These are phyloP conservation scores for Karstenula rhodostoma DNA, from an alignment of 2,329 filamentous ascomycete genomes.

Conservation along the genomic window DNA sequence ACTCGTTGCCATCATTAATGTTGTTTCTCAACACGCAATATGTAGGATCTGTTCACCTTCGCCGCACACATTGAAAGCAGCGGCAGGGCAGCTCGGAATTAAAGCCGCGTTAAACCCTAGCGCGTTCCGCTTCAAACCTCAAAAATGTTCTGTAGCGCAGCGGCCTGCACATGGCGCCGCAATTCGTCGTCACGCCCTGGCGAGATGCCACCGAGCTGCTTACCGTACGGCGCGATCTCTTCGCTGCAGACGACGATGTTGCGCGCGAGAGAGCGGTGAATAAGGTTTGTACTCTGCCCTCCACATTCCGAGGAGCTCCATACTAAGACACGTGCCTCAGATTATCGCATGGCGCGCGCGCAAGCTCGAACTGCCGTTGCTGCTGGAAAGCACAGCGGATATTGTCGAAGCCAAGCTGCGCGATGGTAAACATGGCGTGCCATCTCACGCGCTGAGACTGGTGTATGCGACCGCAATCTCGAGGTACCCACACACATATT, in stretches of 20 bases:
- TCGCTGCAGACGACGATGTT: constrained; percentile 50
- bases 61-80: too few species aligned
- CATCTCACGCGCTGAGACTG: constrained; percentile 69
- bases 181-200: constrained; percentile 78
- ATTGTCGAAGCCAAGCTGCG: constrained; percentile 73
- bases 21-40: too few species aligned
- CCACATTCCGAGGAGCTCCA: not conserved
- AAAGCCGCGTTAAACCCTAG: not conserved
- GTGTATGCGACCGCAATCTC: constrained; percentile 79
- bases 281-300: constrained; percentile 39
- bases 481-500: constrained; percentile 57
- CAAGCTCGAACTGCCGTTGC: constrained; percentile 67
- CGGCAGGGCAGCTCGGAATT: not conserved
- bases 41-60: too few species aligned
- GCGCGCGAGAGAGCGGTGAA: constrained; percentile 48
- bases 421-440: constrained; percentile 60
- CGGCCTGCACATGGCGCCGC: constrained; percentile 10
- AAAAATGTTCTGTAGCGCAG: not conserved
- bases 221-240: constrained; percentile 70
- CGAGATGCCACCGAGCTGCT: constrained; percentile 72
- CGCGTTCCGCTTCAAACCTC: not conserved
- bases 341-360: constrained; percentile 44
- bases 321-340: constrained; percentile 23
- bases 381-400: constrained; percentile 80
- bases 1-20: too few species aligned